Base-by-base conservation (phyloP, 495 filamentous ascomycete species). In the Chaetomidium leptoderma region DNA sequence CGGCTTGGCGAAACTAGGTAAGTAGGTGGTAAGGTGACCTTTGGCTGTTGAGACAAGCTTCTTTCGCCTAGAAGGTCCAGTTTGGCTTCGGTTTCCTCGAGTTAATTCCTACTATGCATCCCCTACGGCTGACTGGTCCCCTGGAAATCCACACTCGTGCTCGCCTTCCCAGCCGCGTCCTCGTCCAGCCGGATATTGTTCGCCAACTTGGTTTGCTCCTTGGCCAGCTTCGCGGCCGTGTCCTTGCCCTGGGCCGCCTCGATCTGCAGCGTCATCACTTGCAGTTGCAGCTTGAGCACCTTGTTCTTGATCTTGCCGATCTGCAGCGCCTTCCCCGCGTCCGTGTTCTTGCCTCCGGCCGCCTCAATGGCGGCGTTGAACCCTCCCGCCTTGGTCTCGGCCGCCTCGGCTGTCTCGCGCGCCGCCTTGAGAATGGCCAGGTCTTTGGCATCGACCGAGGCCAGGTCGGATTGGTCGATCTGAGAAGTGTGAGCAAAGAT, bases 291-390 rank as follows among this genome's bases (percentile, higher is more conserved):
- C 68, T 81, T 81, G 36, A 81, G 66, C 44, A 81, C 76, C 71
- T 81, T 81, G 68, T 81, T 81, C 71, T 77, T 77, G 59, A 78
- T 81, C 66, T 81, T 81, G 56, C 78, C 78, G 43, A 13, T 40
- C 70, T 78, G 72, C n/a, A 77, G 67, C 6, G 70, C 71, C 54
- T 48, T 44, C 26, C 66, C 70, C 10, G 64, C 63, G 1, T 64
- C 39, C 9, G 71, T 66, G 17, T 53, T 49, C 11, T 63, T 59
- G 35, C 67, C 67, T 3, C 72, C 72, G 17, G 70, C 72, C 5
- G 74, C 70, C 6, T 55, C 59, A 44, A 77, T 76, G 48, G 71
- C 72, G n/a, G 67, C 66, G 61, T 77, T 75, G 62, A 75, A 77
- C n/a, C 71, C 71, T 19, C 69, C 73, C 4, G 65, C 63, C 2